phyloP scores from a whole-genome alignment of 2,329 filamentous ascomycete genomes.

The Domatiomyces globalis region DNA sequence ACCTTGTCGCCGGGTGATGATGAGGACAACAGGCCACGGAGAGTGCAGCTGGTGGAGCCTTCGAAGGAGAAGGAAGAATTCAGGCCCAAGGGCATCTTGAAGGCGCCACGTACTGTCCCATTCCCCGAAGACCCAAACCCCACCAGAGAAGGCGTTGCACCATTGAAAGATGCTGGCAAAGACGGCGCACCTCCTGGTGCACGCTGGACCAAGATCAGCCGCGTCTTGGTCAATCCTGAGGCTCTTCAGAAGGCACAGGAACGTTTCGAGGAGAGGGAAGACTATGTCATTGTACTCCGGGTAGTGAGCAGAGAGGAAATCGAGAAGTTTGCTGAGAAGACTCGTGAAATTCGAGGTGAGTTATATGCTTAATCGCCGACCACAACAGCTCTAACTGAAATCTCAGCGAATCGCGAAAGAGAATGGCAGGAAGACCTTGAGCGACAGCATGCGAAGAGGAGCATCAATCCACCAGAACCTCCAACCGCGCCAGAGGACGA shows the following conservation, averaged over 20 bases:
- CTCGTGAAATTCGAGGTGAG: slow-evolving; percentile 65
- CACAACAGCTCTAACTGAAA: background rate
- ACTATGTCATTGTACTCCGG: slow-evolving; percentile 83
- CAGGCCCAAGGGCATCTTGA: slow-evolving; percentile 66
- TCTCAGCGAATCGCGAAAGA: slow-evolving; percentile 23
- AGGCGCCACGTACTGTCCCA: slow-evolving; percentile 55
- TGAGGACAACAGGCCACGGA: slow-evolving; percentile 14
- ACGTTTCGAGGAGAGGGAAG: slow-evolving; percentile 78
- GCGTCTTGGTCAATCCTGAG: slow-evolving; percentile 76
- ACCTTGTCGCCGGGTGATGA: slow-evolving; percentile 14
- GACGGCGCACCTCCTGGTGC: slow-evolving; percentile 64
- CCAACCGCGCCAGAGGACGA: background rate
- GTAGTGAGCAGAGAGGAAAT: slow-evolving; percentile 84
- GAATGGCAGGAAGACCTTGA: slow-evolving; percentile 22
- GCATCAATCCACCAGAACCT: background rate
- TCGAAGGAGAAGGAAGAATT: slow-evolving; percentile 52
- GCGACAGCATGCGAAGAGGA: slow-evolving; percentile 3
- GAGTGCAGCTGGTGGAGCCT: slow-evolving; percentile 48
- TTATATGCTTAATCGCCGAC: background rate
- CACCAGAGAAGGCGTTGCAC: slow-evolving; percentile 77
- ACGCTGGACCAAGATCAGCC: slow-evolving; percentile 85
- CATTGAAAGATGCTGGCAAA: slow-evolving; percentile 74
- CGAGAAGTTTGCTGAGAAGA: slow-evolving; percentile 68
- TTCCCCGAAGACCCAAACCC: slow-evolving; percentile 80
- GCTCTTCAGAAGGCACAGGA: slow-evolving; percentile 77